phyloP scores from a whole-genome alignment of 441 rosid genomes.

The Jatropha podagrica region DNA sequence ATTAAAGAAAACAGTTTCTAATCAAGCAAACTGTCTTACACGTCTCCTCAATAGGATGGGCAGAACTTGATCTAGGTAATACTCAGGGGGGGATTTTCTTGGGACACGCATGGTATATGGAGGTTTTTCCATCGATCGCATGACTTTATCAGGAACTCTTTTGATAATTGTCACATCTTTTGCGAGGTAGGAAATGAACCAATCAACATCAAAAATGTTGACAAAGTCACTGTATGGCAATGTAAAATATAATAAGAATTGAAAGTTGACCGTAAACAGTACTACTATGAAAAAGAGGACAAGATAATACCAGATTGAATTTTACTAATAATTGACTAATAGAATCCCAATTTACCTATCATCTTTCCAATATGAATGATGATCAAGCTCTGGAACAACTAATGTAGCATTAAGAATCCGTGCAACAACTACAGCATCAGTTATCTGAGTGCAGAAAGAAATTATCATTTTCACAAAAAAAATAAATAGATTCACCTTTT shows the following conservation, averaged over 20 bases:
- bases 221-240: constrained; percentile 76
- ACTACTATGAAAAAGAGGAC: background rate
- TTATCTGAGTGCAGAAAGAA: constrained; percentile 57
- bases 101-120: constrained; percentile 98
- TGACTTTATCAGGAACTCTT: constrained; percentile 89
- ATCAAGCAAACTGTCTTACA: constrained; percentile 42
- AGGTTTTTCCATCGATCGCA: constrained; percentile 95
- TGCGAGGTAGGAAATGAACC: constrained; percentile 88
- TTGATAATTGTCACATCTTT: constrained; percentile 91
- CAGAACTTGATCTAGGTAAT: constrained; percentile 93
- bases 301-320: constrained; percentile 6
- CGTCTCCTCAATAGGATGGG: constrained; percentile 77
- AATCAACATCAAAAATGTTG: constrained; percentile 83
- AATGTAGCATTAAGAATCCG: constrained; percentile 92
- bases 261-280: background rate
- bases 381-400: constrained; percentile 95
- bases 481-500: background rate
- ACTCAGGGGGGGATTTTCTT: constrained; percentile 90
- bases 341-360: constrained; percentile 57
- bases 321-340: background rate
- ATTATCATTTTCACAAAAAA: constrained; percentile 15
- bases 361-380: constrained; percentile 96
- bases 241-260: constrained; percentile 9
- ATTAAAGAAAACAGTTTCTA: background rate
- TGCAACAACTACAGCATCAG: constrained; percentile 97